Percentiles rank a stretch among this genome's conserved stretches.
Evolutionary conservation across 169 alveolate species (phyloP).

Genomic region (Theileria parva): DNA sequence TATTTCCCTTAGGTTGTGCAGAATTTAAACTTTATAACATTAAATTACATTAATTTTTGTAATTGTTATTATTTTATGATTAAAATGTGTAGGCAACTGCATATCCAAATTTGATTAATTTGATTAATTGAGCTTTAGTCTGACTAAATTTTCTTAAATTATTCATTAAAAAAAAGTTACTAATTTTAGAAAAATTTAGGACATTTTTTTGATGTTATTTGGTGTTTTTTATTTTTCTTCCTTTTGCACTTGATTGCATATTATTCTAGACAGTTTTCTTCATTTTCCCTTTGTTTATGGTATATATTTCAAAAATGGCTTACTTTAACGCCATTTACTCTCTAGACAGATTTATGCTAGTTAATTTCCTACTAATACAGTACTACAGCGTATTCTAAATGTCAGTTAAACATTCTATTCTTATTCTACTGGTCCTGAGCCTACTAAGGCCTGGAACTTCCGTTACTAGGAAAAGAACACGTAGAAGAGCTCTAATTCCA

Average conservation of each 20-base stretch:
- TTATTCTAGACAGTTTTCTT: slow-evolving; percentile 11
- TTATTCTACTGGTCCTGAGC: neutral
- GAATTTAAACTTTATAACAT: neutral
- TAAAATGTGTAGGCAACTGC: neutral
- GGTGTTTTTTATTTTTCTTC: neutral
- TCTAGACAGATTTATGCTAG: neutral
- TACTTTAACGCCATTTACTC: neutral
- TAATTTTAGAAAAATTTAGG: too few species aligned
- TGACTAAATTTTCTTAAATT: too few species aligned
- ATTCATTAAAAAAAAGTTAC: too few species aligned
- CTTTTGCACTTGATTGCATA: neutral
- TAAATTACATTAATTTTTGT: too few species aligned
- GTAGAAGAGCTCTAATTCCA: neutral
- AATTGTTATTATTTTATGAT: neutral
- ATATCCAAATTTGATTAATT: neutral
- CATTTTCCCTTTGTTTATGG: neutral
- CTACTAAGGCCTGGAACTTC: neutral
- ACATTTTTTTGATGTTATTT: too few species aligned
- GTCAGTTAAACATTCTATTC: neutral
- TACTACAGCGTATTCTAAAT: neutral
- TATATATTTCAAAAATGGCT: neutral
- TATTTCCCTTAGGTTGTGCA: neutral
- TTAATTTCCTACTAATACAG: neutral
- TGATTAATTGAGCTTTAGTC: neutral
- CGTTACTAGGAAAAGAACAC: neutral